These are phyloP conservation scores for Aspergillus wentii DNA, from an alignment of 495 filamentous ascomycete species.

Conservation along the genomic window DNA sequence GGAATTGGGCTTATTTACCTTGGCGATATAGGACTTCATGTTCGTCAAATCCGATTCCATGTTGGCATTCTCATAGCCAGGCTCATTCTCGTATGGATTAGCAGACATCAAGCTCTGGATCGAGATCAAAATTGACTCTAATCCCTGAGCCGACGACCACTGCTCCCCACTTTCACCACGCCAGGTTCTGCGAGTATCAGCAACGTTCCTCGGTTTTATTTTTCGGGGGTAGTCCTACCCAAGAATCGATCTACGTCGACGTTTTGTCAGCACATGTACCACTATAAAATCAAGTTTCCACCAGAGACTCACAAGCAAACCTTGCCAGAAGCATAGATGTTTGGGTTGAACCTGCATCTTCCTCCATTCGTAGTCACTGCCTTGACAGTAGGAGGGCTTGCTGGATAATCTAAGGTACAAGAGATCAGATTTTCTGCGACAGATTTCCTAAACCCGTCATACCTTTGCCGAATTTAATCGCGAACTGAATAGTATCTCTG, in stretches of 20 bases:
- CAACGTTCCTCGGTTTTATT: conserved; percentile 9
- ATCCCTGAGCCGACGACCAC: conserved; percentile 92
- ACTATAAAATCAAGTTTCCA: background rate
- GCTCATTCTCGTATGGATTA: conserved; percentile 96
- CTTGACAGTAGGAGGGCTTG: conserved; percentile 69
- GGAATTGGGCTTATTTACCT: conserved; percentile 46
- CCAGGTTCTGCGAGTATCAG: conserved; percentile 71
- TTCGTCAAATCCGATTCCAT: conserved; percentile 64
- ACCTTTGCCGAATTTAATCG: conserved; percentile 19
- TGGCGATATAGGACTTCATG: conserved; percentile 76
- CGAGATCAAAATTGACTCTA: conserved; percentile 91
- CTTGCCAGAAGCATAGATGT: conserved; percentile 87
- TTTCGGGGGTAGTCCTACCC: conserved; percentile 59
- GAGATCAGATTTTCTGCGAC: conserved; percentile 1
- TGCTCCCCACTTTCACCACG: conserved; percentile 81
- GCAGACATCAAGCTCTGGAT: conserved; percentile 93
- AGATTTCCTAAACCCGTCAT: background rate
- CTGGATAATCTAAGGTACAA: conserved; percentile 68
- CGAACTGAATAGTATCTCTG: conserved; percentile 11
- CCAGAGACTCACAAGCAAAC: conserved; percentile 72
- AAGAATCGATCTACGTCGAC: conserved; percentile 68
- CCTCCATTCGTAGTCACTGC: conserved; percentile 84
- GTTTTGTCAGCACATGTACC: conserved; percentile 10
- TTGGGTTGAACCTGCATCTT: conserved; percentile 87
- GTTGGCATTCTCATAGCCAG: conserved; percentile 78